Conservation (phyloP, 495 filamentous ascomycete genomes). For the Penicillium parvum region DNA sequence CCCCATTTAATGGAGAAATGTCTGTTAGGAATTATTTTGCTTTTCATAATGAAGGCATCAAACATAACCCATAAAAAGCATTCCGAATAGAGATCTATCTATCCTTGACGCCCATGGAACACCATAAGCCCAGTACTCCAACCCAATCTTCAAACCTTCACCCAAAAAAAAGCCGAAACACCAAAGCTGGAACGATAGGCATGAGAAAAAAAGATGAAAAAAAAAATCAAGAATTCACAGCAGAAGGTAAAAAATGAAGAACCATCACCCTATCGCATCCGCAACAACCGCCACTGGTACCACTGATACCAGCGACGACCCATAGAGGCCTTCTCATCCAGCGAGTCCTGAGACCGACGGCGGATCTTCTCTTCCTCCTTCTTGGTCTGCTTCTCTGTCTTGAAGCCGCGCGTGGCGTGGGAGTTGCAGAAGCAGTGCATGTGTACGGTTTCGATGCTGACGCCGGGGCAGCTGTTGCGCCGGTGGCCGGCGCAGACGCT, state of each 20-base stretch:
- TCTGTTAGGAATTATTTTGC: too few relatives aligned
- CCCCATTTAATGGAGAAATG: too few relatives aligned
- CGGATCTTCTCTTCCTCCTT: slow-evolving; percentile 26
- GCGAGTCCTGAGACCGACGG: slow-evolving; percentile 21
- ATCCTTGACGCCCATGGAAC: slow-evolving; percentile 1
- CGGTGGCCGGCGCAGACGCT: slow-evolving; percentile 27
- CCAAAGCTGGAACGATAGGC: slow-evolving; percentile 12
- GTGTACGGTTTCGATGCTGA: slow-evolving; percentile 38
- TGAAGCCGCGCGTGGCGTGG: slow-evolving; percentile 38
- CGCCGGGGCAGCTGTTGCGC: slow-evolving; percentile 30
- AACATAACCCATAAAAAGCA: background rate
- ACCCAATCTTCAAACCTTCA: too few relatives aligned
- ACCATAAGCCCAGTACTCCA: too few relatives aligned
- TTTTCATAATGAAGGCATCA: background rate
- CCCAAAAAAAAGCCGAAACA: too few relatives aligned
- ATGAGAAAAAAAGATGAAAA: too few relatives aligned
- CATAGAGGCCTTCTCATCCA: slow-evolving; percentile 30
- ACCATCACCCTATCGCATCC: slow-evolving; percentile 21
- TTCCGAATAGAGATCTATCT: too few relatives aligned
- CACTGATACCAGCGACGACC: slow-evolving; percentile 29
- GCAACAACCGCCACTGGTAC: slow-evolving; percentile 30
- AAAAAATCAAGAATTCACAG: slow-evolving; percentile 5
- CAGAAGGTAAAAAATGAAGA: background rate
- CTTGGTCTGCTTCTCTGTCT: slow-evolving; percentile 30
- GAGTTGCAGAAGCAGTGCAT: slow-evolving; percentile 45